Base-by-base conservation (phyloP, 73 alveolate genomes). In the Paramecium primaurelia region DNA sequence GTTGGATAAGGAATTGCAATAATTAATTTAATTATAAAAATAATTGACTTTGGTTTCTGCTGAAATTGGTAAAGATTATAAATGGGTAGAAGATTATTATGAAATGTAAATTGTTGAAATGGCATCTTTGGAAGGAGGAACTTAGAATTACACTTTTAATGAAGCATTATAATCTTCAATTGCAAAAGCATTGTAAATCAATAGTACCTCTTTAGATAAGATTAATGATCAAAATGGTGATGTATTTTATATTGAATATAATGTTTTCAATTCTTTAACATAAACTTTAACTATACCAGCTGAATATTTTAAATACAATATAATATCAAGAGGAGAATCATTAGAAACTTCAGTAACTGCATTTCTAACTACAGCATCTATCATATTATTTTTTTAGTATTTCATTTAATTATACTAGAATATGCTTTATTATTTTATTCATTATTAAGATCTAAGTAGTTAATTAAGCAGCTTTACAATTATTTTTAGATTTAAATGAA, bases 401-500 rank as follows among this genome's bases (percentile, higher is more conserved):
- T 18, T 54, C 1, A 18, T 54, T 54, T 1, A n/a, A 18, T 54
- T 54, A 54, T 5, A 18, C 3, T 54, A 54, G 69, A 4, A 54
- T 54, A n/a, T 54, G 69, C 6, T n/a, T 54, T 12, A 54, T 54
- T 54, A 18, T 54, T n/a, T 25, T 54, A 16, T n/a, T 54, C 11
- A n/a, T 54, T 0, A 54, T 54, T 0, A 16, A 54, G 14, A 54
- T 54, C 28, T 49, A 54, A 54, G 69, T 54, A 4, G 69, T 54
- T 18, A 54, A 54, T 54, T 18, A 54, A 54, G 69, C 30, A 54
- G 11, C 69, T 3, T 7, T 54, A 14, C 8, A n/a, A 3, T 77
- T 87, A 49, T 87, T 87, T 59, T 64, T 87, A 37, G 93, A 87
- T 59, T 16, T 87, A 3, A 40, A 64, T 20, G 87, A 86, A 40